phyloP scores from a whole-genome alignment of 345 rosid species.

The Stellera chamaejasme region DNA sequence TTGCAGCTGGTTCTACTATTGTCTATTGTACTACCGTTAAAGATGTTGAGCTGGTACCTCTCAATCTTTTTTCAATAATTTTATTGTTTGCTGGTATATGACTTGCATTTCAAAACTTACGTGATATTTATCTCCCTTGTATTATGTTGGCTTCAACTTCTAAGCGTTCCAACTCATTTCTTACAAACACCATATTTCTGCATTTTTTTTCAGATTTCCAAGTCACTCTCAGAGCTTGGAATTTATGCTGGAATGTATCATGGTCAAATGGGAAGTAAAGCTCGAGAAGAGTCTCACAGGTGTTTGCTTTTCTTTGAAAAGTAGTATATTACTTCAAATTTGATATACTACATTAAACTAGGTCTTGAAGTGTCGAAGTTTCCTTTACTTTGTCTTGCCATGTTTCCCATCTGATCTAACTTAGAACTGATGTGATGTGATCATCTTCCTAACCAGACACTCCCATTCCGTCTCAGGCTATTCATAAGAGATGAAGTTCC shows the following conservation, averaged over 20 bases:
- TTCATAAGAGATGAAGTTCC: conserved; percentile 38
- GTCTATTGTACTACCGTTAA: conserved; percentile 38
- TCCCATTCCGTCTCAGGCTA: conserved; percentile 16
- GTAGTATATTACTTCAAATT: too few species aligned
- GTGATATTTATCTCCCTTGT: background rate
- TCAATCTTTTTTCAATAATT: background rate
- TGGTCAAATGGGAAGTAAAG: conserved; percentile 37
- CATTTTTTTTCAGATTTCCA: conserved; percentile 22
- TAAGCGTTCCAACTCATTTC: background rate
- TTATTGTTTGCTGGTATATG: background rate
- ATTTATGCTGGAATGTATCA: conserved; percentile 39
- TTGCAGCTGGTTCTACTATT: conserved; percentile 24
- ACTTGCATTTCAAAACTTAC: background rate
- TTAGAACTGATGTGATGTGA: background rate
- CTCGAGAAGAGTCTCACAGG: conserved; percentile 41
- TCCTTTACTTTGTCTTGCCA: conserved; percentile 1
- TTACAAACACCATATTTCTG: background rate
- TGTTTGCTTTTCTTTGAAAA: conserved; percentile 8
- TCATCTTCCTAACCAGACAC: conserved; percentile 3
- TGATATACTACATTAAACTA: too few species aligned
- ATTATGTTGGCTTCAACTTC: background rate
- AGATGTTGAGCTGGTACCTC: conserved; percentile 32
- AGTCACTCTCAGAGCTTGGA: conserved; percentile 27
- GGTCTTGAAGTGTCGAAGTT: background rate
- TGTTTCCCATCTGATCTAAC: background rate